These are phyloP conservation scores for Starmera amethionina DNA, from an alignment of 805 yeast species.

Conservation along the genomic window DNA sequence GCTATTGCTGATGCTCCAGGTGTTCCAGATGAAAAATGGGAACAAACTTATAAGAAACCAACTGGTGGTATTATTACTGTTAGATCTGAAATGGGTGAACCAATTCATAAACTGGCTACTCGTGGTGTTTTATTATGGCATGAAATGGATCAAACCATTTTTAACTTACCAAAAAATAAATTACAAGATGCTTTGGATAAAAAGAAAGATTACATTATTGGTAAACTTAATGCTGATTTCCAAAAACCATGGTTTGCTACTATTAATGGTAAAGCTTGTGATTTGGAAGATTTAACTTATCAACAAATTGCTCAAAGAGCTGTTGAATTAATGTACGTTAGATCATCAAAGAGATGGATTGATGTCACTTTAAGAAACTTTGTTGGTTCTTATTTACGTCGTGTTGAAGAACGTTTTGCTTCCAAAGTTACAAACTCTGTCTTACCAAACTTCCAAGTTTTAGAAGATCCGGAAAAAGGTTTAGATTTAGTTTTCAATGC, in stretches of 20 bases:
- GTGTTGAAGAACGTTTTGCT: constrained; percentile 95
- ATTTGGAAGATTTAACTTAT: constrained; percentile 92
- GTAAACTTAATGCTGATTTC: constrained; percentile 82
- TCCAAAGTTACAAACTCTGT: constrained; percentile 48
- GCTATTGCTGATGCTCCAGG: constrained; percentile 89
- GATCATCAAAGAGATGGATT: constrained; percentile 75
- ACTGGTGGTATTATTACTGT: constrained; percentile 97
- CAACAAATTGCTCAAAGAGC: constrained; percentile 81
- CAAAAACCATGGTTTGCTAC: constrained; percentile 98
- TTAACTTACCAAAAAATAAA: constrained; percentile 83
- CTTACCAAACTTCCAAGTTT: constrained; percentile 61
- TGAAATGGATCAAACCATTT: constrained; percentile 90
- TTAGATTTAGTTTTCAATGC: constrained; percentile 50
- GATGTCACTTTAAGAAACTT: constrained; percentile 80
- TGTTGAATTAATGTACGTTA: constrained; percentile 81
- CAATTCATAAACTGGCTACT: constrained; percentile 96
- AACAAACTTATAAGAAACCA: constrained; percentile 84
- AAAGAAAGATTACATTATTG: constrained; percentile 80
- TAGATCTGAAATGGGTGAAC: constrained; percentile 99
- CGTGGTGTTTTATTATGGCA: constrained; percentile 97
- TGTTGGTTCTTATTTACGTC: constrained; percentile 76
- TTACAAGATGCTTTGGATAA: constrained; percentile 69
- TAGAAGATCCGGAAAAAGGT: constrained; percentile 56
- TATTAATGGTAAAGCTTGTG: constrained; percentile 64
- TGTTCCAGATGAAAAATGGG: constrained; percentile 86